Evolutionary conservation across 108 stramenopile genomes (phyloP), one percentile per base, ranked within the genome.

Genomic region (Bacterosira constricta): DNA sequence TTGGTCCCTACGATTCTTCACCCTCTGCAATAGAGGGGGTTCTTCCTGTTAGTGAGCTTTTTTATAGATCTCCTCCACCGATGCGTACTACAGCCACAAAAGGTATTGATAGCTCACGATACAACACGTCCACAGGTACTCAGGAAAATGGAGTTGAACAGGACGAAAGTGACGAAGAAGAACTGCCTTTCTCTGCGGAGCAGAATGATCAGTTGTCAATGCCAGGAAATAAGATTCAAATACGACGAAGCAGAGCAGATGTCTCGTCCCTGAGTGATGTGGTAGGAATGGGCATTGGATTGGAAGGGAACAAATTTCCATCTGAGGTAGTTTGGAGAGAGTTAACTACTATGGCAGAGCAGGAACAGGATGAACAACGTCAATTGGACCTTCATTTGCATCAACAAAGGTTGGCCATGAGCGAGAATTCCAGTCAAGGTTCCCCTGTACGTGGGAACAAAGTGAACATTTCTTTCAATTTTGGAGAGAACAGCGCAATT

Each of bases 11-110:
- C 6, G 31, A 25, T 18, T 73, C 56, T 13, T 57, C 79, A 4
- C 61, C 73, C 21, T 60, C 79, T 10, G 53, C 83, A 2, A 67
- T 92, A 11, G 86, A 88, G 26, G 91, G 89, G 18, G 89, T 90
- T 11, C 57, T 92, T 20, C 91, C 91, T 4, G 91, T 92, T 0
- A 85, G 85, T 36, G 91, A 90, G 49, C 65, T 92, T 7, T 92
- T 92, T 65, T 92, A 92, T 65, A 57, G 87, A 56, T 88, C 88
- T 2, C 73, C 87, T 46, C 74, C 69, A 63, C 62, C 73, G 3
- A 63, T 50, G n/a, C n/a, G 2, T 23, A 35, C 1, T 58, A 18
- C 45, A 30, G 23, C 4, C 21, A 31, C 35, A 25, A 8, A 20
- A 39, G 30, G 35, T 38, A 37, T 39, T 66, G 21, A 32, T 23